phyloP scores from a whole-genome alignment of 2,329 filamentous ascomycete genomes.

The Achaetomium macrosporum region DNA sequence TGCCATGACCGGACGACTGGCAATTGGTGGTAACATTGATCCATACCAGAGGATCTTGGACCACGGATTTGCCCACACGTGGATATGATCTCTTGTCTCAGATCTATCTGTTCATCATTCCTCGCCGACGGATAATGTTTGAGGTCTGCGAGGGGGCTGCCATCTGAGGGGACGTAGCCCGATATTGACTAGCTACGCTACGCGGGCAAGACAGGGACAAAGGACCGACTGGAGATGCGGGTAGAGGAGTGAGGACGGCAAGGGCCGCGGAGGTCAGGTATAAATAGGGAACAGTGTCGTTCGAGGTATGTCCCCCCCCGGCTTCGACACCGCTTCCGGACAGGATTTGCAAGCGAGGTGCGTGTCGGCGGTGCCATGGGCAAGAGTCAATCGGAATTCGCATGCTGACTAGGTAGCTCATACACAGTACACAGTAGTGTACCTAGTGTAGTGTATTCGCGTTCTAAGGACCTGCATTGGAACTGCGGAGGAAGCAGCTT shows the following conservation, averaged over 20 bases:
- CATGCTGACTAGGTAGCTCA: background rate
- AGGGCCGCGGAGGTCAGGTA: constrained; percentile 10
- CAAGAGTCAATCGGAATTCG: too few relatives aligned
- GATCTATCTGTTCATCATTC: constrained; percentile 3
- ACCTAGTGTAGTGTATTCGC: background rate
- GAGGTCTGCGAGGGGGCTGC: background rate
- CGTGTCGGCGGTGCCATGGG: too few relatives aligned
- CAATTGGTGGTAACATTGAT: background rate
- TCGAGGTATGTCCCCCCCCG: background rate
- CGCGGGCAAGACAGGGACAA: constrained; percentile 7
- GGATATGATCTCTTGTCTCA: constrained; percentile 5
- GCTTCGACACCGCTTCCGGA: background rate
- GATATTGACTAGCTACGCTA: background rate
- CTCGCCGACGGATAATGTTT: background rate
- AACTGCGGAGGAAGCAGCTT: background rate
- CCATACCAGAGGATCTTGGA: background rate
- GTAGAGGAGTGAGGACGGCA: constrained; percentile 4
- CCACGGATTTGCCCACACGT: background rate
- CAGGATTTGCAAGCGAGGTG: background rate
- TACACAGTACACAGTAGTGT: background rate
- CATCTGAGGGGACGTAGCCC: background rate
- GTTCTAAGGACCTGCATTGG: constrained; percentile 3
- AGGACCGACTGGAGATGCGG: constrained; percentile 21
- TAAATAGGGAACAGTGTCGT: constrained; percentile 7
- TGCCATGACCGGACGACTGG: constrained; percentile 6